phyloP scores from a whole-genome alignment of 768 basidiomycete species.

The Pleurotus ostreatus region DNA sequence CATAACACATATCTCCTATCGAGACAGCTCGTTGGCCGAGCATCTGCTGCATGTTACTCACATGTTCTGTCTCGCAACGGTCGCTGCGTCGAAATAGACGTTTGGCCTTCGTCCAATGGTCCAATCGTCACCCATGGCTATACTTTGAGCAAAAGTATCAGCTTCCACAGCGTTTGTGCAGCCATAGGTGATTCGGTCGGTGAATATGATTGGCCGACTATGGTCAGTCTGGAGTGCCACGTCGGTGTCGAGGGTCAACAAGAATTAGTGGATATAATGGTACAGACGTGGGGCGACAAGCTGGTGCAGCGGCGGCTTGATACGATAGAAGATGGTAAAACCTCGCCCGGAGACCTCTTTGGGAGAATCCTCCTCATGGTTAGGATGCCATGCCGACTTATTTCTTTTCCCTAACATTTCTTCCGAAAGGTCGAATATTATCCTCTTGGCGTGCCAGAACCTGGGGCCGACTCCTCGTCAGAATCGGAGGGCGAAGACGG shows the following conservation, averaged over 20 bases:
- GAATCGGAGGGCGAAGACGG: slow-evolving; percentile 24
- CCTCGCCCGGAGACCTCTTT: slow-evolving; percentile 42
- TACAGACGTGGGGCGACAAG: slow-evolving; percentile 46
- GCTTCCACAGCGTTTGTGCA: slow-evolving; percentile 47
- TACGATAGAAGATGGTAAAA: slow-evolving; percentile 27
- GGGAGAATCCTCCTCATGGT: slow-evolving; percentile 62
- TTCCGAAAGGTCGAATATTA: slow-evolving; percentile 50
- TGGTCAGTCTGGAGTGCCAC: slow-evolving; percentile 63
- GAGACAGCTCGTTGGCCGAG: slow-evolving; percentile 50
- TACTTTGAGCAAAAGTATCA: slow-evolving; percentile 49
- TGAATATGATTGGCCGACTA: slow-evolving; percentile 47
- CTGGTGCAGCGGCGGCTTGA: slow-evolving; percentile 39
- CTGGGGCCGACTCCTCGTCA: slow-evolving; percentile 19
- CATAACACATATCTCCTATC: slow-evolving; percentile 66
- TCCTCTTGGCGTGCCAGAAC: slow-evolving; percentile 25
- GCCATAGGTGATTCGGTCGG: slow-evolving; percentile 44
- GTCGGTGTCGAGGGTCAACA: slow-evolving; percentile 45
- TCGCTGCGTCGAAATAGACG: slow-evolving; percentile 66
- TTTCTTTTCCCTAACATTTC: too few relatives aligned
- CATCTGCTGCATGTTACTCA: slow-evolving; percentile 51
- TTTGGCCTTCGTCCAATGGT: slow-evolving; percentile 54
- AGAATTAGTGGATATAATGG: slow-evolving; percentile 51
- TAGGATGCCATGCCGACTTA: slow-evolving; percentile 6
- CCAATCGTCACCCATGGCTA: slow-evolving; percentile 59
- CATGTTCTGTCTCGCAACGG: slow-evolving; percentile 48